Percentiles rank a stretch among this genome's conserved stretches.
These are phyloP conservation scores for Curvularia hawaiiensis DNA, from an alignment of 2,329 filamentous ascomycete species.

Conservation along the genomic window DNA sequence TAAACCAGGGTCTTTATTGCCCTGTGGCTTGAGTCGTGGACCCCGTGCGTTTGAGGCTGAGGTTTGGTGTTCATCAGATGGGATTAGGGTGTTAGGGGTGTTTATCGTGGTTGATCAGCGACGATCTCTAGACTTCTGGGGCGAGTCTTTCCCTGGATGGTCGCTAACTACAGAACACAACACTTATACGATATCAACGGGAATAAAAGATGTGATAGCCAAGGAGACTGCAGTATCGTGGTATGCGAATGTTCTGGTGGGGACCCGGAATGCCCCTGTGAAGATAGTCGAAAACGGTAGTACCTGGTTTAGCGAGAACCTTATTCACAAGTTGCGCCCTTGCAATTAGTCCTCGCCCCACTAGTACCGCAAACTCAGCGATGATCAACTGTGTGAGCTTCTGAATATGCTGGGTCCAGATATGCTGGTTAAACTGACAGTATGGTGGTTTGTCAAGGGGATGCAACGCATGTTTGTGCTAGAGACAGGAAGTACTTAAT, in stretches of 20 bases:
- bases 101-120: neutral
- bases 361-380: neutral
- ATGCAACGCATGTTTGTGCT: neutral
- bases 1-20: constrained; percentile 14
- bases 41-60: constrained; percentile 17
- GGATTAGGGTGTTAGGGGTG: neutral
- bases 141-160: neutral
- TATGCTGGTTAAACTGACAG: neutral
- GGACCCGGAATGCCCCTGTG: constrained; percentile 8
- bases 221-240: neutral
- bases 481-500: neutral
- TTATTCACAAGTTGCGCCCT: constrained; percentile 9
- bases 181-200: neutral
- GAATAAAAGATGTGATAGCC: neutral
- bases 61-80: neutral
- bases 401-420: neutral
- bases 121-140: neutral
- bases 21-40: constrained; percentile 11
- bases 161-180: neutral
- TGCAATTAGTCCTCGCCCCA: constrained; percentile 10
- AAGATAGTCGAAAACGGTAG: constrained; percentile 3
- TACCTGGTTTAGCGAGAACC: constrained; percentile 13
- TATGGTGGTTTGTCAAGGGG: neutral
- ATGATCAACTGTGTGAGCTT: neutral
- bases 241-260: constrained; percentile 13